Conservation (phyloP, 345 rosid species). For the Populus tremula region DNA sequence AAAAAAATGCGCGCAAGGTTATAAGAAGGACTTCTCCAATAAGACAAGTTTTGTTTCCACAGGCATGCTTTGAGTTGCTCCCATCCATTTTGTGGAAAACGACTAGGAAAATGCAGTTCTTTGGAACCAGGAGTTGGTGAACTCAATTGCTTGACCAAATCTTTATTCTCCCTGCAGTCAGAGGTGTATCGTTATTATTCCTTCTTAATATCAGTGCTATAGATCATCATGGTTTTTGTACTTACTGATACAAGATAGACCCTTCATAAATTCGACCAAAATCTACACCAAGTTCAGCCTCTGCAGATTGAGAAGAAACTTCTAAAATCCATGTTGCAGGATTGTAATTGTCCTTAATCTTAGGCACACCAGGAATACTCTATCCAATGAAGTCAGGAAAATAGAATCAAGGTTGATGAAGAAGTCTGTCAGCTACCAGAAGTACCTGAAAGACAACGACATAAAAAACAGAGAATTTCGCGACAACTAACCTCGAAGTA, state of each 20-base stretch:
- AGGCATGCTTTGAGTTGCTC: slow-evolving; percentile 69
- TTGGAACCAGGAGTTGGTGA: slow-evolving; percentile 42
- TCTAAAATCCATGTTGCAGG: slow-evolving; percentile 92
- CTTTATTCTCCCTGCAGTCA: slow-evolving; percentile 43
- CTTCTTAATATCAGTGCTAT: too few relatives aligned
- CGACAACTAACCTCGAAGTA: background rate
- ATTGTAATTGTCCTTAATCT: slow-evolving; percentile 60
- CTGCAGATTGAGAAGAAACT: slow-evolving; percentile 56
- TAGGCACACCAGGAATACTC: slow-evolving; percentile 55
- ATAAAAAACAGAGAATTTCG: background rate
- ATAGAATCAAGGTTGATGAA: background rate
- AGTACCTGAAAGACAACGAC: background rate
- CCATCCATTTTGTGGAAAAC: slow-evolving; percentile 50
- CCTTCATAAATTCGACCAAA: slow-evolving; percentile 49
- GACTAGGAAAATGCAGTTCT: slow-evolving; percentile 49
- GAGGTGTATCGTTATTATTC: background rate
- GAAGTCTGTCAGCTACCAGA: background rate
- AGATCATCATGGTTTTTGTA: background rate
- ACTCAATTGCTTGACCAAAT: slow-evolving; percentile 47
- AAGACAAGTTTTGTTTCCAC: slow-evolving; percentile 76
- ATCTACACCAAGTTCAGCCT: slow-evolving; percentile 59
- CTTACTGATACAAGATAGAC: slow-evolving; percentile 57
- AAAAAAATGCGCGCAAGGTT: slow-evolving; percentile 50
- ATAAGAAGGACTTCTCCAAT: slow-evolving; percentile 84
- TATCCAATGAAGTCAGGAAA: slow-evolving; percentile 14